A percentile compares a stretch with the other conserved stretches of the same genome.
Evolutionary conservation across 78 protist genomes (phyloP).

Genomic region (Creolimax fragrantissima): DNA sequence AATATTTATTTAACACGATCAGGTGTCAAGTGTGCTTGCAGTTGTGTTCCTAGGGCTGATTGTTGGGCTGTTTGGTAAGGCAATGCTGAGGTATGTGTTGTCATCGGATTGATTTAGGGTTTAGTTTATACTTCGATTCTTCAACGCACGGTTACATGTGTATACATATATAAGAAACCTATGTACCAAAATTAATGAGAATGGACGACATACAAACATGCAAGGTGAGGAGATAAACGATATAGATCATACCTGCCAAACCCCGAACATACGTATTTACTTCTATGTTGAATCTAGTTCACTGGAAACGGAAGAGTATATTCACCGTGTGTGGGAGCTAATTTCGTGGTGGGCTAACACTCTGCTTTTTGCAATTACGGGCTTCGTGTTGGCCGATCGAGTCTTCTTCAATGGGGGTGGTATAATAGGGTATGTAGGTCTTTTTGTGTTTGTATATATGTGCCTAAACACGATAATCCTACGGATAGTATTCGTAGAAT

Average conservation of each 20-base stretch:
- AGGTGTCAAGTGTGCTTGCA: conserved; percentile 19
- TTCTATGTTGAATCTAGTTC: not conserved
- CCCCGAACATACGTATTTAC: no score
- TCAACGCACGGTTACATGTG: no score
- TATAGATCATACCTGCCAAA: no score
- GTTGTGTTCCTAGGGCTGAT: not conserved
- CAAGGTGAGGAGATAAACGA: no score
- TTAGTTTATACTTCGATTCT: no score
- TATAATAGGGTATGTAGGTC: not conserved
- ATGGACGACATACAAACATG: no score
- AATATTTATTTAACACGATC: no score
- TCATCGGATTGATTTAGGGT: no score
- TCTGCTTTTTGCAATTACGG: conserved; percentile 7
- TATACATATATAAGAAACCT: no score
- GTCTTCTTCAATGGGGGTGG: not conserved
- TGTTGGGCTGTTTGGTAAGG: not conserved
- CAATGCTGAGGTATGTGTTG: not conserved
- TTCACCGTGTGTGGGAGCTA: conserved; percentile 12
- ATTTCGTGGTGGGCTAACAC: conserved; percentile 5
- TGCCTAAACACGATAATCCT: no score
- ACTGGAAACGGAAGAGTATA: conserved; percentile 8
- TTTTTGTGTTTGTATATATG: not conserved
- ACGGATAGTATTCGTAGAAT: no score
- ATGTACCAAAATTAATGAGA: no score
- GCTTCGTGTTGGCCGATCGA: not conserved